Evolutionary conservation across 805 yeast species (phyloP).

Genomic region (Lipomyces spencermartinsiae): DNA sequence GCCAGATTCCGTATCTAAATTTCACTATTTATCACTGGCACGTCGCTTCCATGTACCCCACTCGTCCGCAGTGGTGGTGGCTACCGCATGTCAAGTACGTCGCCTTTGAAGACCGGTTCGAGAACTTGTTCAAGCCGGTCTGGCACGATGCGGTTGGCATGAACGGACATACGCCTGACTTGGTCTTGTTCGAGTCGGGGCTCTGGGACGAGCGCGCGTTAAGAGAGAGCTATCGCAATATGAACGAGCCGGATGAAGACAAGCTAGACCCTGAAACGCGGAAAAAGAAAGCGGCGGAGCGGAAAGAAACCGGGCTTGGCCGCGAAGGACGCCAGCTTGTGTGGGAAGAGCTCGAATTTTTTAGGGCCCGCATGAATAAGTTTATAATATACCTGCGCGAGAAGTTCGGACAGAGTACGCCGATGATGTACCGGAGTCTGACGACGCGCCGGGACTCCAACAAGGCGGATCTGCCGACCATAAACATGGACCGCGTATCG

Average conservation of each 20-base stretch:
- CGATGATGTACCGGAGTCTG: slow-evolving; percentile 31
- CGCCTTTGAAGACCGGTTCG: slow-evolving; percentile 36
- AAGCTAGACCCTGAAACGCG: slow-evolving; percentile 11
- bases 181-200: slow-evolving; percentile 32
- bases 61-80: slow-evolving; percentile 37
- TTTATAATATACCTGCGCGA: slow-evolving; percentile 20
- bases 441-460: slow-evolving; percentile 30
- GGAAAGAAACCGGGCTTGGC: slow-evolving; percentile 21
- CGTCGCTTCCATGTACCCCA: slow-evolving; percentile 31
- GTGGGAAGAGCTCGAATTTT: slow-evolving; percentile 35
- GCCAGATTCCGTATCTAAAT: slow-evolving; percentile 25
- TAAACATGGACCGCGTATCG: slow-evolving; percentile 32
- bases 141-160: slow-evolving; percentile 21
- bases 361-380: slow-evolving; percentile 27
- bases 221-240: slow-evolving; percentile 23
- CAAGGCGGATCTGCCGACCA: slow-evolving; percentile 19
- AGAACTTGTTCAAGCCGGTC: slow-evolving; percentile 22
- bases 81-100: slow-evolving; percentile 27
- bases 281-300: not conserved
- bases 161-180: slow-evolving; percentile 31
- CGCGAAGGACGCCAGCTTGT: slow-evolving; percentile 34
- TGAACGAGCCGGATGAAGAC: slow-evolving; percentile 22
- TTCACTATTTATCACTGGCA: slow-evolving; percentile 36
- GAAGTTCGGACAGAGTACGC: slow-evolving; percentile 21
- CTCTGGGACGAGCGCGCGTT: slow-evolving; percentile 37